These are phyloP conservation scores for Paecilomyces variotii DNA, from an alignment of 2,329 filamentous ascomycete genomes.

Conservation along the genomic window DNA sequence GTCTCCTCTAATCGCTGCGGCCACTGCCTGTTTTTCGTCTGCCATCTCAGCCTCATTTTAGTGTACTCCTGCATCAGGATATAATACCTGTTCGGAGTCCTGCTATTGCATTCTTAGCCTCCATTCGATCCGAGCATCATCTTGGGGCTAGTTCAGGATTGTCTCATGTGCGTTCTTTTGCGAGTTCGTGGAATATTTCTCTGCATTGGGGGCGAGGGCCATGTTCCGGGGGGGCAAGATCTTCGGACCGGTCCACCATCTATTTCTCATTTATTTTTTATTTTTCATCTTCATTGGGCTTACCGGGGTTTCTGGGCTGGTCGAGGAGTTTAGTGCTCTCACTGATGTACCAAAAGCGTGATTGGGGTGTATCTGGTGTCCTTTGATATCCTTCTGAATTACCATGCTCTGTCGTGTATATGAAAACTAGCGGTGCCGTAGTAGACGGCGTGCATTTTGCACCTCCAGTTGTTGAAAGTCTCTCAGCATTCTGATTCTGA, in stretches of 20 bases:
- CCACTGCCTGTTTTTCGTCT: not conserved
- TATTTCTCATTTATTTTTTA: conserved; percentile 1
- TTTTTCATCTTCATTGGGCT: not conserved
- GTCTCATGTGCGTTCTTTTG: not conserved
- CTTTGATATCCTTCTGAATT: conserved; percentile 3
- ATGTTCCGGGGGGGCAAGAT: not conserved
- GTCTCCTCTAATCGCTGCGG: not conserved
- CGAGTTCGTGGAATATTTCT: not conserved
- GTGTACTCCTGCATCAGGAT: not conserved
- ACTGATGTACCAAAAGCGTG: conserved; percentile 9
- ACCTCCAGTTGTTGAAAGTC: not conserved
- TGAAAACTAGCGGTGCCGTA: not conserved
- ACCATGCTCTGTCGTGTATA: conserved; percentile 2
- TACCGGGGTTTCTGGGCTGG: conserved; percentile 1
- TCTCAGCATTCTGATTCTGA: not conserved
- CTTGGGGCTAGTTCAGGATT: not conserved
- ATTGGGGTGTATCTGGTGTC: conserved; percentile 2
- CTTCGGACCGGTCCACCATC: not conserved
- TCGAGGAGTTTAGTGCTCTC: conserved; percentile 6
- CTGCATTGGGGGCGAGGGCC: not conserved
- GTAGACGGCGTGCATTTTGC: not conserved
- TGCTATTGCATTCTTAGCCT: not conserved
- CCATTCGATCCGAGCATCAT: not conserved
- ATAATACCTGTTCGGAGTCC: not conserved
- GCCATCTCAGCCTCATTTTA: too few relatives aligned